phyloP scores from a whole-genome alignment of 2,329 filamentous ascomycete species.

The Colletotrichum tropicale region DNA sequence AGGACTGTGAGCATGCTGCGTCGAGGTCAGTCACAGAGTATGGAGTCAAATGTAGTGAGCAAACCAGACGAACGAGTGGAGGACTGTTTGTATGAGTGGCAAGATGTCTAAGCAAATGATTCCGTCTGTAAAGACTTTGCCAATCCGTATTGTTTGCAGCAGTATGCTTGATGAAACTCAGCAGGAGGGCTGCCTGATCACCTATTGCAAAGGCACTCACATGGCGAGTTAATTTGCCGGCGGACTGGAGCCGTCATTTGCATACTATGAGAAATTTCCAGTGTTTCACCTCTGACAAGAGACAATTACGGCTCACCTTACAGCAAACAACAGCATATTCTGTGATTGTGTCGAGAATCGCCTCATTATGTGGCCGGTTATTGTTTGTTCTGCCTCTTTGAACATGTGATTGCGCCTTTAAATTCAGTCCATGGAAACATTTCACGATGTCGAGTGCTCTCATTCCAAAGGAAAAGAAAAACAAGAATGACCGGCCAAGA shows the following conservation, averaged over 20 bases:
- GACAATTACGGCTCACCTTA: rapidly evolving
- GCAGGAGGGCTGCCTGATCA: not conserved
- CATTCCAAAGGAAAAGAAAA: not conserved
- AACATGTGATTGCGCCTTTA: not conserved
- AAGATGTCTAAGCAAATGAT: rapidly evolving
- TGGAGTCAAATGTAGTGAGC: not conserved
- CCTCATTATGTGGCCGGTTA: not conserved
- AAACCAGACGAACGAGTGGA: not conserved
- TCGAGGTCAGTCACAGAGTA: not conserved
- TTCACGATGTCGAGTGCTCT: not conserved
- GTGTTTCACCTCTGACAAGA: not conserved
- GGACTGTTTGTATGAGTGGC: not conserved
- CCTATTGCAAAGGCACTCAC: not conserved
- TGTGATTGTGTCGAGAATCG: not conserved
- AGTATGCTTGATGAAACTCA: not conserved
- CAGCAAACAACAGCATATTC: not conserved
- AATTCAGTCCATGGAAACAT: not conserved
- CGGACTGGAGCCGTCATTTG: rapidly evolving
- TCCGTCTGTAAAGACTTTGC: not conserved
- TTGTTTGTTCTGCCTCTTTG: not conserved
- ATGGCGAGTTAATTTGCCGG: not conserved
- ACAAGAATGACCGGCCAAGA: rapidly evolving
- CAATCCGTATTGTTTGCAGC: not conserved
- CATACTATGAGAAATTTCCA: not conserved
- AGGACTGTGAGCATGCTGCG: not conserved